These are phyloP conservation scores for Trichoderma sp. DNA, from an alignment of 2,329 filamentous ascomycete genomes.

Conservation along the genomic window DNA sequence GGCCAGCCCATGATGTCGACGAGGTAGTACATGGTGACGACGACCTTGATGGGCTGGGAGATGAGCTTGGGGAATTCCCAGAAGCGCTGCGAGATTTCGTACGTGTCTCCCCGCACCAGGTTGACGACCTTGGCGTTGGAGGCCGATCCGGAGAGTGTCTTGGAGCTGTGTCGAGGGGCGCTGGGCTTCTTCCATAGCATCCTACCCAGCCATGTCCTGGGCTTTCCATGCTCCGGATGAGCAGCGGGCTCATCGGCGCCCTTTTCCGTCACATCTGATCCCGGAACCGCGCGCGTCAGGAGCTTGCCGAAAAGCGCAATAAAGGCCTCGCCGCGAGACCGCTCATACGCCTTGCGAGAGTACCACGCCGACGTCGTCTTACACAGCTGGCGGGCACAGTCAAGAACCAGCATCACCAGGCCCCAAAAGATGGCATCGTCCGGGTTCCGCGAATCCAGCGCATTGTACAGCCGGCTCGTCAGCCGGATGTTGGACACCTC, in stretches of 20 bases:
- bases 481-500: slow-evolving; percentile 46
- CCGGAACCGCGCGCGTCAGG: slow-evolving; percentile 44
- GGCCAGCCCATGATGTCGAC: slow-evolving; percentile 79
- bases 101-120: slow-evolving; percentile 78
- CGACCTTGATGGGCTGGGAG: slow-evolving; percentile 73
- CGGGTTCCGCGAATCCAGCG: slow-evolving; percentile 39
- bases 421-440: slow-evolving; percentile 44
- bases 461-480: slow-evolving; percentile 42
- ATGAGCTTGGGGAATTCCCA: slow-evolving; percentile 84
- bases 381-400: slow-evolving; percentile 40
- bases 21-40: slow-evolving; percentile 65
- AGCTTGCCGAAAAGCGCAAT: slow-evolving; percentile 45
- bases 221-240: neutral
- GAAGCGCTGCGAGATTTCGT: slow-evolving; percentile 79
- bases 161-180: slow-evolving; percentile 30
- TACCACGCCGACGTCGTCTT: slow-evolving; percentile 67
- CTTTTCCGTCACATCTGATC: slow-evolving; percentile 44
- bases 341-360: slow-evolving; percentile 79
- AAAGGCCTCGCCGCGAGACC: slow-evolving; percentile 71
- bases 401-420: slow-evolving; percentile 42
- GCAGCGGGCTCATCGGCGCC: slow-evolving; percentile 33
- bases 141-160: slow-evolving; percentile 45
- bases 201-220: slow-evolving; percentile 18
- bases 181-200: slow-evolving; percentile 33
- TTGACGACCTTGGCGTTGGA: slow-evolving; percentile 92